Percentiles rank a stretch among this genome's conserved stretches.
Conservation (phyloP, 805 yeast species). For the Starmera dryadoides region DNA sequence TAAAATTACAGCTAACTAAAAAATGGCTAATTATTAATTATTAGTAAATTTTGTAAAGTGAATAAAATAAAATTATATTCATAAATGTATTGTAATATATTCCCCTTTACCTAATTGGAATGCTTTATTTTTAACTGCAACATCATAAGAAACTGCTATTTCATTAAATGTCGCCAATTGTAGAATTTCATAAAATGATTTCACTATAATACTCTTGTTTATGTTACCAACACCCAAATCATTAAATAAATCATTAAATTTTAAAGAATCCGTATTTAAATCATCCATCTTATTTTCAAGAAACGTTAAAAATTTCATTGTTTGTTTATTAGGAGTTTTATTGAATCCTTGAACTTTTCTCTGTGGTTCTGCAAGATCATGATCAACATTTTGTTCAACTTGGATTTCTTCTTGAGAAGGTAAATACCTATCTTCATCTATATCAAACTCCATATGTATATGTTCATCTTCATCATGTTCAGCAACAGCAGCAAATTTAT, state of each 20-base stretch:
- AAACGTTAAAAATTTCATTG: constrained; percentile 14
- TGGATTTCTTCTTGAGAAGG: not conserved
- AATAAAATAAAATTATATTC: too few relatives aligned
- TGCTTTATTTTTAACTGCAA: not conserved
- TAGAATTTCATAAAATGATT: constrained; percentile 19
- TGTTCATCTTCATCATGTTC: constrained; percentile 8
- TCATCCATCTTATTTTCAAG: constrained; percentile 13
- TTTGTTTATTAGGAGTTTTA: constrained; percentile 6
- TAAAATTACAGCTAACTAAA: too few relatives aligned
- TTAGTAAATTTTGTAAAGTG: too few relatives aligned
- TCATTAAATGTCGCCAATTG: constrained; percentile 18
- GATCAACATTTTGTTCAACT: constrained; percentile 1
- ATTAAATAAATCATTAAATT: constrained; percentile 12
- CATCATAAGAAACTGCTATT: constrained; percentile 1
- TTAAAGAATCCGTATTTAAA: constrained; percentile 1
- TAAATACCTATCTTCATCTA: not conserved
- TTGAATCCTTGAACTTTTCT: too few relatives aligned
- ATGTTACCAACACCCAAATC: not conserved
- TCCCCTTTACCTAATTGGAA: not conserved
- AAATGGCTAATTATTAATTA: too few relatives aligned
- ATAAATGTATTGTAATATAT: not conserved
- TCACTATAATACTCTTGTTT: constrained; percentile 11
- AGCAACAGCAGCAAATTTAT: constrained; percentile 8
- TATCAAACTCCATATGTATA: constrained; percentile 7
- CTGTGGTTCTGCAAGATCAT: constrained; percentile 2